A percentile compares a stretch with the other conserved stretches of the same genome.
These are phyloP conservation scores for Psophocarpus tetragonolobus DNA, from an alignment of 306 rosid species.

Conservation along the genomic window DNA sequence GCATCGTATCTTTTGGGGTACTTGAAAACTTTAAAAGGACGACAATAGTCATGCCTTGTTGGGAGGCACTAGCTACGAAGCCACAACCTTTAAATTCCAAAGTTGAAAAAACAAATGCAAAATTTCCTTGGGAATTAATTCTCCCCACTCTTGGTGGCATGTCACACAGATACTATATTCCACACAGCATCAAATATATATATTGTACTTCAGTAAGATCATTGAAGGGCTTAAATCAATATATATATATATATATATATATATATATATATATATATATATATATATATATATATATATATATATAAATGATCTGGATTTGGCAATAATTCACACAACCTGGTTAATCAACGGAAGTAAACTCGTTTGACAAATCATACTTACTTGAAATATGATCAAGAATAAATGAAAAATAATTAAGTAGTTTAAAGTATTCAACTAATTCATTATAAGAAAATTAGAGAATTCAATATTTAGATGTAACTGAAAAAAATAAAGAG, in stretches of 20 bases:
- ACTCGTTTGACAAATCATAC: not conserved
- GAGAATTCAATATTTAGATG: not conserved
- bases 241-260: too few relatives aligned
- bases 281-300: too few relatives aligned
- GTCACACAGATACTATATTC: constrained; percentile 40
- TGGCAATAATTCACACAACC: too few relatives aligned
- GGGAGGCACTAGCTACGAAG: constrained; percentile 40
- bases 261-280: too few relatives aligned
- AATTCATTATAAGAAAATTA: not conserved
- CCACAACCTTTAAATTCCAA: constrained; percentile 33
- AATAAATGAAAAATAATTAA: not conserved
- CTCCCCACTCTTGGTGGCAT: constrained; percentile 41
- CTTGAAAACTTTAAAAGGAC: constrained; percentile 22
- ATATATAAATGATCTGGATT: too few relatives aligned
- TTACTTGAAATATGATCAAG: constrained; percentile 22
- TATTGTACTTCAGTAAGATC: not conserved
- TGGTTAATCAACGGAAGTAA: too few relatives aligned
- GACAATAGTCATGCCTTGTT: constrained; percentile 37
- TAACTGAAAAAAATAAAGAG: not conserved
- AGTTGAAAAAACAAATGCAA: constrained; percentile 38
- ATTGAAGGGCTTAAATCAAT: not conserved
- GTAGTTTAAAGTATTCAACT: not conserved
- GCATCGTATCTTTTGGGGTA: constrained; percentile 21
- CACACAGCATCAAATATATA: constrained; percentile 34
- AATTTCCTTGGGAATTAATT: constrained; percentile 47